Evolutionary conservation across 192 early-diverging fungal species (phyloP), one percentile per base, ranked within the genome.

Genomic region (Spizellomyces sp.): DNA sequence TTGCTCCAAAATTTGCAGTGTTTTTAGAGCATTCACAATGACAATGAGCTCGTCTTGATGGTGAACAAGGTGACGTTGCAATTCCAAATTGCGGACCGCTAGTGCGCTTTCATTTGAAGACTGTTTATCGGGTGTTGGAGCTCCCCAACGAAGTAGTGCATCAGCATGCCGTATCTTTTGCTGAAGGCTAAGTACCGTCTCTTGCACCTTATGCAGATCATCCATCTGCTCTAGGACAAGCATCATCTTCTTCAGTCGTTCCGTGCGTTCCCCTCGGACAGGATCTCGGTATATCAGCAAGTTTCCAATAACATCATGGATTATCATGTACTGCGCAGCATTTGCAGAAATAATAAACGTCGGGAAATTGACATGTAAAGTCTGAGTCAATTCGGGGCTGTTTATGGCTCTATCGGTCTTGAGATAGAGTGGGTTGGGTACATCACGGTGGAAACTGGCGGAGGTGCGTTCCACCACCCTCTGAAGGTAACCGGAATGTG

Each of bases 241-340:
- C 65, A 90, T 79, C 66, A 93, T 93, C 46, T 92, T 91, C 48
- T 88, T 85, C 10, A 95, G 74, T 27, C 87, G 80, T 55, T 90
- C 90, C 56, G 82, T 78, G 14, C 92, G 84, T 46, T 90, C 89
- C 27, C 90, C 91, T 59, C 88, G 87, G 0, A 84, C 85, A 6
- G 95, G 92, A 68, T 95, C 95, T 21, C 87, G 88, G 66, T 94
- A 96, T 15, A 94, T 85, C 9, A 96, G 78, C 21, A 96, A 81
- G 57, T 94, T 91, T 0, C 81, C 85, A 21, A 93, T 88, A 14
- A 92, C 87, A 70, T 95, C 87, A 62, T 87, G 84, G 4, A 94
- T 78, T 1, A 88, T 79, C 44, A 83, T 81, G 76, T 90, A 95
- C 81, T 94, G 93, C 57, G 77, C 76, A 8, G 95, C 89, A 42